phyloP scores from a whole-genome alignment of 2,329 filamentous ascomycete species.

The Paramyrothecium sp. region DNA sequence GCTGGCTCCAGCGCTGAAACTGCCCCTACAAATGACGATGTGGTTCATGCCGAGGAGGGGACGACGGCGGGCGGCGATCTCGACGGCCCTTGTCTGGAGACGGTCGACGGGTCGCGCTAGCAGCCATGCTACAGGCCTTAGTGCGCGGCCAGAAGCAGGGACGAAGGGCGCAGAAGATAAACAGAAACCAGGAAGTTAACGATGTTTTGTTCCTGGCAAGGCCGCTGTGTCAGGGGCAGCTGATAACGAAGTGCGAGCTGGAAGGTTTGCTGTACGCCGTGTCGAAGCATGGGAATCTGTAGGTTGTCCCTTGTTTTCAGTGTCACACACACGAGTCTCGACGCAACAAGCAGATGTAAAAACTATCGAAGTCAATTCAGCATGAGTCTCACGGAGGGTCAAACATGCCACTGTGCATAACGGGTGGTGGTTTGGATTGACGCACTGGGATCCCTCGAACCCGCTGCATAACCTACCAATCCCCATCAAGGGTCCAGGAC shows the following conservation, averaged over 20 bases:
- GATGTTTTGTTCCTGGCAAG: background rate
- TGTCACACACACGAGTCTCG: no score
- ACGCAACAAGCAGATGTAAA: no score
- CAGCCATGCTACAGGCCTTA: background rate
- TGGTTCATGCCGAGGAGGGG: background rate
- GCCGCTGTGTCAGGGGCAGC: background rate
- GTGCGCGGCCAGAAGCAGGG: background rate
- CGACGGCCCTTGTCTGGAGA: background rate
- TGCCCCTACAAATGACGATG: background rate
- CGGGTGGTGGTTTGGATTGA: background rate
- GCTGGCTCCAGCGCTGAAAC: background rate
- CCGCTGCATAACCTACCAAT: background rate
- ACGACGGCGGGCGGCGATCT: background rate
- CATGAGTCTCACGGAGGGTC: no score
- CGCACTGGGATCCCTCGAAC: background rate
- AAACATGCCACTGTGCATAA: background rate
- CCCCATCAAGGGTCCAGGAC: background rate
- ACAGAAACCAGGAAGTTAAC: background rate
- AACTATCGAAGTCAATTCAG: no score
- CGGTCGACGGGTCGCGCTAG: background rate
- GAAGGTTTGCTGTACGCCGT: background rate
- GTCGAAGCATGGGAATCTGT: background rate
- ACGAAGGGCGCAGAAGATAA: background rate
- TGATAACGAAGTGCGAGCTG: no score
- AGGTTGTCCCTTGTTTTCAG: background rate